Evolutionary conservation across 139 green algal genomes (phyloP).

Genomic region (Chlorella sp.): DNA sequence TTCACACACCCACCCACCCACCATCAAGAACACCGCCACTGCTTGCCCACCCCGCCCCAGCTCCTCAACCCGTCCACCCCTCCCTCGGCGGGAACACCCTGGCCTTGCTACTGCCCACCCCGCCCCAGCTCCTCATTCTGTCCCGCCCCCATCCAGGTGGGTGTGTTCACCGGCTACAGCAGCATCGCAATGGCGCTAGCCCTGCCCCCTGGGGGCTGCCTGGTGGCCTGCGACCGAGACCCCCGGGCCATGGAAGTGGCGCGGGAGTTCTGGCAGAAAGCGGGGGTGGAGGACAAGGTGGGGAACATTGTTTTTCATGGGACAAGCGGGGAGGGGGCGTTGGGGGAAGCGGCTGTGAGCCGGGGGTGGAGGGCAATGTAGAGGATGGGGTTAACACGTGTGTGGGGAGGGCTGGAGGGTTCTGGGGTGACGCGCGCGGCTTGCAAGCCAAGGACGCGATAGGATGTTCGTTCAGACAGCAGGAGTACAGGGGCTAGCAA

Average conservation of each 20-base stretch:
- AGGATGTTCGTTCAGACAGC: too few relatives aligned
- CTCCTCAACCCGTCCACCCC: too few relatives aligned
- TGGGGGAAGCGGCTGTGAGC: neutral
- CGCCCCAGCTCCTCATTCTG: neutral
- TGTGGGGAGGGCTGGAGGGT: too few relatives aligned
- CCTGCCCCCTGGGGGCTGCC: slow-evolving; percentile 70
- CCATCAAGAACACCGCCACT: too few relatives aligned
- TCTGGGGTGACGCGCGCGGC: too few relatives aligned
- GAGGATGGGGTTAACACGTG: neutral
- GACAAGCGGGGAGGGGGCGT: too few relatives aligned
- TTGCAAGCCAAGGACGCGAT: too few relatives aligned
- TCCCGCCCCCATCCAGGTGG: slow-evolving; percentile 60
- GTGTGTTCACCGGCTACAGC: slow-evolving; percentile 93
- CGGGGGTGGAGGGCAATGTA: too few relatives aligned
- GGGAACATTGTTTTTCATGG: neutral
- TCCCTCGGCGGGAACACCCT: too few relatives aligned
- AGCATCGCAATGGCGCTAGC: slow-evolving; percentile 77
- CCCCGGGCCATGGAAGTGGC: slow-evolving; percentile 74
- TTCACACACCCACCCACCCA: too few relatives aligned
- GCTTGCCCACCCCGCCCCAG: too few relatives aligned
- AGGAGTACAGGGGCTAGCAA: too few relatives aligned
- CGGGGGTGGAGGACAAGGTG: slow-evolving; percentile 73
- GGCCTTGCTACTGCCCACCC: neutral
- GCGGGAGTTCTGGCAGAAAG: slow-evolving; percentile 66
- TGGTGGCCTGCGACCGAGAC: slow-evolving; percentile 87